Evolutionary conservation across 768 basidiomycete genomes (phyloP), one percentile per base, ranked within the genome.

Genomic region (Serendipita vermifera): DNA sequence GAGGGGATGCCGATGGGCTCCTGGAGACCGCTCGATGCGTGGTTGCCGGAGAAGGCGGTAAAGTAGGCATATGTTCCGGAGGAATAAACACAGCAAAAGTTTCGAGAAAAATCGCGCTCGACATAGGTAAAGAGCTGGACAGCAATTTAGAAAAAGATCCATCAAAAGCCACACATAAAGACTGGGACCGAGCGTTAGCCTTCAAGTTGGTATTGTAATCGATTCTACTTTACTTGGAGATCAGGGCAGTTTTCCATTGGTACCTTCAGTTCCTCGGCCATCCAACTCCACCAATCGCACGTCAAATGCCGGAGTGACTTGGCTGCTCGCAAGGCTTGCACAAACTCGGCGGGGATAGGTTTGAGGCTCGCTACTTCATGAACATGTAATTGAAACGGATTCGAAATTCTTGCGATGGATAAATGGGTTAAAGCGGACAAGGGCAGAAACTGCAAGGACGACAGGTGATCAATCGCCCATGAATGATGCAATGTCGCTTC

Each of bases 241-340:
- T 64, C 62, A 5, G 63, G 60, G 58, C 67, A 71, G 46, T 59
- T 63, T 54, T 71, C 71, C 15, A 72, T 60, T 5, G 72, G 46
- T 9, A 57, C 38, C 57, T 68, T 69, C 53, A 72, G 40, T 57
- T 72, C 67, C 27, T 66, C 60, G 32, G 67, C 61, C 26, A 60
- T 61, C 60, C 69, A 69, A 2, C 65, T 57, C 71, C 71, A 72
- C 68, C 70, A 73, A 59, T 73, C 72, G 57, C 70, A 71, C 38
- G 70, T 64, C 46, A 72, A 64, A n/a, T 56, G 56, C 9, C 53
- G 62, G 57, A 71, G 61, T 33, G 51, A 56, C 29, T 58, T 63
- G 33, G 64, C 63, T 20, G 55, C 61, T 56, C 60, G 63, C 27
- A 73, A 59, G 24, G 56, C 51, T 29, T 64, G 62, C 27, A 68